phyloP scores from a whole-genome alignment of 495 filamentous ascomycete species.

The Hypoxylon subgilvum region DNA sequence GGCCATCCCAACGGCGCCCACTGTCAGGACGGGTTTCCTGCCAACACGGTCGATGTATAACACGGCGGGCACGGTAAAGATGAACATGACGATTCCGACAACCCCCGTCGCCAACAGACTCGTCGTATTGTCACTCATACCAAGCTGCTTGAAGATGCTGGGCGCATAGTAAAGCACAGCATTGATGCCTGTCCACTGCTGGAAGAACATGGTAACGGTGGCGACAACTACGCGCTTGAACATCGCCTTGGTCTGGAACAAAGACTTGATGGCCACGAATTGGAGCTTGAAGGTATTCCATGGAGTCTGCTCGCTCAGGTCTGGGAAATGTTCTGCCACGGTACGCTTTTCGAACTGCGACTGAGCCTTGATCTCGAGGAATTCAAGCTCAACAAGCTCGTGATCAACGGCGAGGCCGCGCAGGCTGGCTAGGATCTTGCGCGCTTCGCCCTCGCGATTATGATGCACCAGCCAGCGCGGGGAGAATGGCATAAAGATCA shows the following conservation, averaged over 20 bases:
- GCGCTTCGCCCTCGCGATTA: slow-evolving; percentile 72
- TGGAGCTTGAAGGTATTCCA: slow-evolving; percentile 71
- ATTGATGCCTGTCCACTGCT: slow-evolving; percentile 78
- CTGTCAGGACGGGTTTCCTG: slow-evolving; percentile 62
- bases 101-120: slow-evolving; percentile 80
- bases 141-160: slow-evolving; percentile 73
- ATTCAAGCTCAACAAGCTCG: slow-evolving; percentile 74
- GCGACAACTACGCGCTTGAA: slow-evolving; percentile 75
- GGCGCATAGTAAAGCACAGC: slow-evolving; percentile 77
- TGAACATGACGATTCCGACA: slow-evolving; percentile 76
- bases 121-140: slow-evolving; percentile 65
- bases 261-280: slow-evolving; percentile 71
- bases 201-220: slow-evolving; percentile 73
- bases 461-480: slow-evolving; percentile 81
- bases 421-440: slow-evolving; percentile 69
- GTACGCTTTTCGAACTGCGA: slow-evolving; percentile 80
- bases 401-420: slow-evolving; percentile 65
- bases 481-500: slow-evolving; percentile 81
- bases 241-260: slow-evolving; percentile 76
- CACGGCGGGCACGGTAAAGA: slow-evolving; percentile 71
- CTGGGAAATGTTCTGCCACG: slow-evolving; percentile 71
- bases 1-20: slow-evolving; percentile 65
- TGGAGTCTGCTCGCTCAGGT: slow-evolving; percentile 63
- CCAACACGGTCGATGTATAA: slow-evolving; percentile 68
- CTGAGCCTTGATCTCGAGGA: slow-evolving; percentile 81